Evolutionary conservation across 805 yeast genomes (phyloP), one percentile per base, ranked within the genome.

Genomic region (Saccharomycopsis olivae): DNA sequence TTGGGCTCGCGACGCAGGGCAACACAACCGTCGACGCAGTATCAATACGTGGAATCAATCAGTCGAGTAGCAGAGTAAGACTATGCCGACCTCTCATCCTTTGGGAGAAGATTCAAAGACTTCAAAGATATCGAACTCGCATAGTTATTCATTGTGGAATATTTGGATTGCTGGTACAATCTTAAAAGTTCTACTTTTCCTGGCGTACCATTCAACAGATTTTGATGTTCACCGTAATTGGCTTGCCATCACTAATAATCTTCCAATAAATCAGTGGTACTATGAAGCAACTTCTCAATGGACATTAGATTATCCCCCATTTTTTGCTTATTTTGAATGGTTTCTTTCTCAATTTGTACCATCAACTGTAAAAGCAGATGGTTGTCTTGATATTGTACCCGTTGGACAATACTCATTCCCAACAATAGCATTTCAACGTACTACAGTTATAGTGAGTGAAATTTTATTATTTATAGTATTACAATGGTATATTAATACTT

Each of bases 261-360:
- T 88, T 15, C 96, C 96, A 0, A 36, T 88, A 14, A 60, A 61
- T 13, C 56, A 80, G 40, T 92, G 99, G 99, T 92, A 92, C 55
- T 56, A 67, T 31, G 95, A 92, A 48, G 58, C 66, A 35, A 75
- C 85, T 0, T 71, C 74, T 33, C 87, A 82, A 54, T 92, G 97
- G 96, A 92, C 97, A 0, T 62, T 92, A 30, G 98, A 92, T 58
- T 92, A 89, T 60, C 98, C 99, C 9, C 99, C 99, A 0, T 84
- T 87, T 52, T 92, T 92, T 59, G 98, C 98, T 0, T 88, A 86
- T 59, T 89, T 92, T 51, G 98, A 92, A 58, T 86, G 87, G 83
- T 16, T 68, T 2, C 56, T 92, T 35, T 68, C 94, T 0, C 78
- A 68, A 38, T 67, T 83, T 40, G 89, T 82, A 1, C 95, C 95